These are phyloP conservation scores for Sclerotinia sclerotiorum DNA, from an alignment of 2,329 filamentous ascomycete species.

Conservation along the genomic window DNA sequence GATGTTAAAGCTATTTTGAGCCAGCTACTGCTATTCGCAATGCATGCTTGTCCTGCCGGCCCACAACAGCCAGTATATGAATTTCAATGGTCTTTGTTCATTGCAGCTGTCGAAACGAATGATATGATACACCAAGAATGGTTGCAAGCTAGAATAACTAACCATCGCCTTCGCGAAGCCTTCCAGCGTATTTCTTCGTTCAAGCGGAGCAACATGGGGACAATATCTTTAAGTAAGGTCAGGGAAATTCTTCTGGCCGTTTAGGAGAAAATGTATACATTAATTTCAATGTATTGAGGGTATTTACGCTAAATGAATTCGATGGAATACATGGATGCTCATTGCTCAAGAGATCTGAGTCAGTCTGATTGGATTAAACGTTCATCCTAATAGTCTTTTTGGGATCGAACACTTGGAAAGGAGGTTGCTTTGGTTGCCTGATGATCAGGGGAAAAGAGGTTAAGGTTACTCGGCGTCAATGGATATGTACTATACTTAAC, in stretches of 20 bases:
- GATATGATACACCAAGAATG: slow-evolving; percentile 29
- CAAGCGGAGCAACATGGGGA: background rate
- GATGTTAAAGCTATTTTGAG: slow-evolving; percentile 2
- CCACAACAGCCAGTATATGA: slow-evolving; percentile 24
- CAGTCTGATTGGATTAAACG: too few relatives aligned
- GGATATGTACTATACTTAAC: background rate
- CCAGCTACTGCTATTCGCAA: slow-evolving; percentile 20
- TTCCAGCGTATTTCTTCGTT: background rate
- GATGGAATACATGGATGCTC: background rate
- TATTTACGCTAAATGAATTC: background rate
- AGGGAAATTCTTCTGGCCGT: background rate
- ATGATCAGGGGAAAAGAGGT: too few relatives aligned
- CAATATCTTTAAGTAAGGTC: background rate
- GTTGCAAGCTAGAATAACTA: slow-evolving; percentile 15
- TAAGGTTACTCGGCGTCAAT: background rate
- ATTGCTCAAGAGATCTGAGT: background rate
- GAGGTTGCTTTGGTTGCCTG: too few relatives aligned
- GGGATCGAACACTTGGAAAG: too few relatives aligned
- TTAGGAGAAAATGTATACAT: background rate
- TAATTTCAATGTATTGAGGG: too few relatives aligned
- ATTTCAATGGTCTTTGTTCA: slow-evolving; percentile 30
- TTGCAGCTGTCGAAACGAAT: slow-evolving; percentile 27
- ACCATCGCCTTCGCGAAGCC: background rate
- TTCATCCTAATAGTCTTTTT: too few relatives aligned
- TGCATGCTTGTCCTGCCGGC: slow-evolving; percentile 17